A percentile compares a stretch with the other conserved stretches of the same genome.
Conservation (phyloP, 2,329 filamentous ascomycete species). For the Xylaria sp. region DNA sequence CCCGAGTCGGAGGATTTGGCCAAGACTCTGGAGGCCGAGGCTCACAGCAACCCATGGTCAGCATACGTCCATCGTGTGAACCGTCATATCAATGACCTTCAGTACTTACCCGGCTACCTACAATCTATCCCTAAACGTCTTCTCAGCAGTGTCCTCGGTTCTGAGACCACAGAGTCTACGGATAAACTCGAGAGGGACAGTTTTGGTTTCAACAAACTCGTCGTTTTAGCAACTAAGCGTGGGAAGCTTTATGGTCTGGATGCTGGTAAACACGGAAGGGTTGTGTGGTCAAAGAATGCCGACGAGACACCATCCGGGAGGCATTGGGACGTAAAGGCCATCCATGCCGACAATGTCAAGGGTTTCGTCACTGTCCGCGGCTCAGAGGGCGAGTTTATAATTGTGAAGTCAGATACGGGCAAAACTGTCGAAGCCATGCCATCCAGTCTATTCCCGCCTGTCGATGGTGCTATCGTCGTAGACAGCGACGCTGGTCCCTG, state of each 20-base stretch:
- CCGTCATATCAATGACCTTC: conserved; percentile 82
- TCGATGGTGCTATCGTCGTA: conserved; percentile 63
- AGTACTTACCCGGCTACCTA: conserved; percentile 79
- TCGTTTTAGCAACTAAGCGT: conserved; percentile 81
- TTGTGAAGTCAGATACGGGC: conserved; percentile 66
- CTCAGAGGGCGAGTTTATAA: conserved; percentile 70
- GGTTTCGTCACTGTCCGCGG: conserved; percentile 69
- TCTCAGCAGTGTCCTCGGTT: conserved; percentile 71
- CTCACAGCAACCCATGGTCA: conserved; percentile 79
- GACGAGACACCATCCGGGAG: conserved; percentile 65
- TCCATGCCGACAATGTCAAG: conserved; percentile 69
- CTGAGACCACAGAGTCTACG: conserved; percentile 58
- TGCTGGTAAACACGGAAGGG: conserved; percentile 75
- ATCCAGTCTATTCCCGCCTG: conserved; percentile 53
- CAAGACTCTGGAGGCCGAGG: conserved; percentile 85
- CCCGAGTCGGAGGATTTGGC: conserved; percentile 79
- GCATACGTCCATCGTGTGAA: conserved; percentile 91
- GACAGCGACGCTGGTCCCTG: conserved; percentile 64
- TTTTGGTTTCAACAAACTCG: conserved; percentile 90
- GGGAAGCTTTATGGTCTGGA: conserved; percentile 86
- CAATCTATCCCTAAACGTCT: conserved; percentile 75
- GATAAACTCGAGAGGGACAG: conserved; percentile 71
- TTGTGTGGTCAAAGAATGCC: conserved; percentile 80
- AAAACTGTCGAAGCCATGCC: conserved; percentile 59
- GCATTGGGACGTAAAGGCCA: conserved; percentile 74